Evolutionary conservation across 179 eudicot genomes (phyloP).

Genomic region (Beta lomatogona): DNA sequence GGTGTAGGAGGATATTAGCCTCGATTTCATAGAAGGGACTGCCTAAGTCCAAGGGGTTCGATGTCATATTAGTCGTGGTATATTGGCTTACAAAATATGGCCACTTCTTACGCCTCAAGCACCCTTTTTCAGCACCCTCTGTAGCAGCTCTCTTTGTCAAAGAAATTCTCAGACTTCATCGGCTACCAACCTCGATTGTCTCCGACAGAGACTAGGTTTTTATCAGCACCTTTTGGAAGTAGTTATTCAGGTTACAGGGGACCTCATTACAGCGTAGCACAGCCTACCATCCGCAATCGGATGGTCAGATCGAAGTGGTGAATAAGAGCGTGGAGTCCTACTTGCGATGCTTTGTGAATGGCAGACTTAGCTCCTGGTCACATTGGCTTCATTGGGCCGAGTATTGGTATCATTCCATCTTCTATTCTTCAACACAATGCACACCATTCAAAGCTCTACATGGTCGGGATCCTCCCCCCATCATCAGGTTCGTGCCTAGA

Average conservation of each 20-base stretch:
- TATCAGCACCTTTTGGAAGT: background rate
- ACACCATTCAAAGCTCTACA: no score
- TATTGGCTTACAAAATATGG: background rate
- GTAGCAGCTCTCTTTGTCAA: background rate
- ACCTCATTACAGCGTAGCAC: background rate
- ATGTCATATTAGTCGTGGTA: background rate
- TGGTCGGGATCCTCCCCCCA: no score
- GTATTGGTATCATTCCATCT: no score
- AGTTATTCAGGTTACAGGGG: background rate
- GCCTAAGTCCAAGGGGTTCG: background rate
- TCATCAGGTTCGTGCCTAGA: no score
- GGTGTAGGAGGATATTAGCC: background rate
- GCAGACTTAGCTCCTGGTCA: no score
- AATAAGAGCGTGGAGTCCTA: background rate
- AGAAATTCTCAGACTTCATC: background rate
- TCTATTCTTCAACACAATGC: no score
- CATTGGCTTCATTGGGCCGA: no score
- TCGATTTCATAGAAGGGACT: background rate
- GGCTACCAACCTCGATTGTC: background rate
- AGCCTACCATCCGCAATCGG: no score
- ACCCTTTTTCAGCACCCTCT: background rate
- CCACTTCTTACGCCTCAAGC: background rate
- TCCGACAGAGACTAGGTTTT: background rate
- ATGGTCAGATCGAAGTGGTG: background rate
- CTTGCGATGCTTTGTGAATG: no score